Base-by-base conservation (phyloP, 176 grass and related monocot genomes). In the Juncus effusus region DNA sequence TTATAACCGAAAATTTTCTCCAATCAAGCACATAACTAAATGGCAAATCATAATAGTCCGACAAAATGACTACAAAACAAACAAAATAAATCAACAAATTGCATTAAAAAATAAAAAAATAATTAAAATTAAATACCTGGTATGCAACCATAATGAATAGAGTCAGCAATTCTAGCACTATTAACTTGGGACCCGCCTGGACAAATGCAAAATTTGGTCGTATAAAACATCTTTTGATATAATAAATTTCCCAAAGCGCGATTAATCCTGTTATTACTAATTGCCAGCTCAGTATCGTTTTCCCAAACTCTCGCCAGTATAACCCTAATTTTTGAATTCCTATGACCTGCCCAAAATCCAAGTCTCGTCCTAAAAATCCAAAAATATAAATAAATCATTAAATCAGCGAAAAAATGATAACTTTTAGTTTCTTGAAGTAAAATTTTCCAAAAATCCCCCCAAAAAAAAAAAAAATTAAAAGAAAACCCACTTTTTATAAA, bases 171-270 rank as follows among this genome's bases (percentile, higher is more conserved):
- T 12, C 88, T 88, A 6, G 94, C 94, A 81, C 94, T 99, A 15
- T 99, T 99, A 69, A 99, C 94, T 88, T 99, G 94, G 68, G 88
- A 99, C 2, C 94, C 94, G 78, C 88, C 94, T 79, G 94, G 94
- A 78, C 94, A 99, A 42, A 93, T 99, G 69, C 94, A 99, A 16
- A 99, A 99, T 56, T 99, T 99, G 42, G 88, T 99, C 49, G 56
- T 84, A 74, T 99, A 99, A 67, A 99, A 99, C 38, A 67, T 77
- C 64, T 80, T 99, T 63, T 99, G 94, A 80, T 99, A 99, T 74
- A 93, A 80, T 54, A 99, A 70, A 66, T 88, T 78, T 41, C 94
- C 94, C 67, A 79, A 89, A 63, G 85, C 94, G 76, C 94, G 85
- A 52, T 69, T 99, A 38, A 99, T 89, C 44, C 88, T 80, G 75